phyloP scores from a whole-genome alignment of 805 yeast species.

The Candida sakaeoensis region DNA sequence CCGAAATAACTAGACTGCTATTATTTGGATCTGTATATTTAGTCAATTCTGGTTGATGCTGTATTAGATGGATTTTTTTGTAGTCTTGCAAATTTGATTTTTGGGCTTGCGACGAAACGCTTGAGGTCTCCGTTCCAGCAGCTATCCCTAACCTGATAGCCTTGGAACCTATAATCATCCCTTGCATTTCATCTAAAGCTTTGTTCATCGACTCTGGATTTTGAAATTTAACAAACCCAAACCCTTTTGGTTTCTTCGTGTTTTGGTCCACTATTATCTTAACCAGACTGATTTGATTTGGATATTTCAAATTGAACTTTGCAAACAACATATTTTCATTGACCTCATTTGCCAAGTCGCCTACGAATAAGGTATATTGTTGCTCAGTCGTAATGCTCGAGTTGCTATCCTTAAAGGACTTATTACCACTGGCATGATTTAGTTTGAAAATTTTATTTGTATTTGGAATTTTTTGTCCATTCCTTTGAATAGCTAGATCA shows the following conservation, averaged over 20 bases:
- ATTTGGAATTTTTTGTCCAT: conserved; percentile 71
- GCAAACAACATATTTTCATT: conserved; percentile 64
- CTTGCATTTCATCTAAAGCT: conserved; percentile 80
- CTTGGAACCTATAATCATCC: conserved; percentile 63
- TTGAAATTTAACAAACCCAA: conserved; percentile 82
- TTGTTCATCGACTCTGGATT: conserved; percentile 64
- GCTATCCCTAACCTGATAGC: conserved; percentile 69
- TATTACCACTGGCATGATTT: conserved; percentile 71
- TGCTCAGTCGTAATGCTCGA: conserved; percentile 13
- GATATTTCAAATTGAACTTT: conserved; percentile 63
- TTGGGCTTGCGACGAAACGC: conserved; percentile 14
- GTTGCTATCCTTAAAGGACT: neutral
- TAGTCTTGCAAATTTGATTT: conserved; percentile 5
- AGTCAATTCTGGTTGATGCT: conserved; percentile 51
- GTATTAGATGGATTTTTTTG: conserved; percentile 24
- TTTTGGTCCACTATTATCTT: conserved; percentile 73
- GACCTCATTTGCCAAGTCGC: conserved; percentile 74
- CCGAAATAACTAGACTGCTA: conserved; percentile 70
- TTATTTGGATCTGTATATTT: conserved; percentile 78
- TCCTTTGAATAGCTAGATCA: conserved; percentile 57
- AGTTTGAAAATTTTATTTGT: conserved; percentile 57
- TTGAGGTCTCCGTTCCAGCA: conserved; percentile 15
- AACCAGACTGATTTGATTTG: conserved; percentile 66
- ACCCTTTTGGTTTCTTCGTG: conserved; percentile 74
- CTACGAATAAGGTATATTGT: conserved; percentile 68